Percentiles rank a stretch among this genome's conserved stretches.
These are phyloP conservation scores for Globisporangium heterothallicum DNA, from an alignment of 352 stramenopile genomes.

Conservation along the genomic window DNA sequence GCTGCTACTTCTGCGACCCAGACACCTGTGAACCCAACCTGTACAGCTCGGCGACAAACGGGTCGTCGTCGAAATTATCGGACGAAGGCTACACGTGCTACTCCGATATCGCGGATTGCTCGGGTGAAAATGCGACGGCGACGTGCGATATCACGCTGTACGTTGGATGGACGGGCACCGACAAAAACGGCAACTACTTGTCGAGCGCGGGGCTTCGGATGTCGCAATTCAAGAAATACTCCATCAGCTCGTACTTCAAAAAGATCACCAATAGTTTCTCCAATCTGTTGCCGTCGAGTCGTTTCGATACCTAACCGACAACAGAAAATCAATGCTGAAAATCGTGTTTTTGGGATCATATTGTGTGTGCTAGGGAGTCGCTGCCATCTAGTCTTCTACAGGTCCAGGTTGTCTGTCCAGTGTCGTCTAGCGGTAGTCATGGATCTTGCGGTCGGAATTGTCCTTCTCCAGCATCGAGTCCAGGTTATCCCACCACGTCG, in stretches of 20 bases:
- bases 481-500: constrained; percentile 68
- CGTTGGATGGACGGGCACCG: constrained; percentile 74
- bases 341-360: too few relatives aligned
- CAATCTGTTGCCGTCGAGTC: constrained; percentile 37
- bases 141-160: constrained; percentile 71
- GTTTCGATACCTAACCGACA: constrained; percentile 26
- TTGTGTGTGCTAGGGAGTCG: too few relatives aligned
- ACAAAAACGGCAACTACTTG: constrained; percentile 74
- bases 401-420: constrained; percentile 6
- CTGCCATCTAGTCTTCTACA: too few relatives aligned
- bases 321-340: not conserved
- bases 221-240: constrained; percentile 83
- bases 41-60: constrained; percentile 47
- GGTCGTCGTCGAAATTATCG: constrained; percentile 31
- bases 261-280: constrained; percentile 54
- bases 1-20: constrained; percentile 66
- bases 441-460: constrained; percentile 41
- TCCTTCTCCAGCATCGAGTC: constrained; percentile 53
- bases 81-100: constrained; percentile 69
- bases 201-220: constrained; percentile 71
- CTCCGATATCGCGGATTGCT: constrained; percentile 28
- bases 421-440: constrained; percentile 45
- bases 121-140: constrained; percentile 32
- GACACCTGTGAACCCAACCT: constrained; percentile 64
- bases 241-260: constrained; percentile 71